Percentiles rank a stretch among this genome's conserved stretches.
phyloP scores from a whole-genome alignment of 148 eudicot genomes.

The Chenopodium suecicum region DNA sequence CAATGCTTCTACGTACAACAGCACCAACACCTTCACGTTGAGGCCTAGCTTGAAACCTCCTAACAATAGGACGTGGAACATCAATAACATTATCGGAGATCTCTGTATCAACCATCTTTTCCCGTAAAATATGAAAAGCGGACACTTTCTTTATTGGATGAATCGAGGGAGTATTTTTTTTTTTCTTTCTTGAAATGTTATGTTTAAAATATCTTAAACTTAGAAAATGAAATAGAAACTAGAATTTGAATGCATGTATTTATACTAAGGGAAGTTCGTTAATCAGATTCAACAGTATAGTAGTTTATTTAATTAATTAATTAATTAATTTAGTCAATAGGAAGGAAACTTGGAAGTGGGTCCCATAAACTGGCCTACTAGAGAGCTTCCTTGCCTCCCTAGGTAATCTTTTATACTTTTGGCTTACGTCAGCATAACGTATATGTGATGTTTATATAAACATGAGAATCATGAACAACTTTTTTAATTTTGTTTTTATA shows the following conservation, averaged over 20 bases:
- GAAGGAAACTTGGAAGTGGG: constrained; percentile 18
- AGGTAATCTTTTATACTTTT: not conserved
- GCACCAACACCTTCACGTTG: constrained; percentile 89
- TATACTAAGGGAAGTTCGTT: constrained; percentile 18
- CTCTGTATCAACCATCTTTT: constrained; percentile 19
- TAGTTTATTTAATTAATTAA: not conserved
- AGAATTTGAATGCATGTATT: not conserved
- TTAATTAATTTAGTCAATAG: constrained; percentile 18
- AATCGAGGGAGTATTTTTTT: not conserved
- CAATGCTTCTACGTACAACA: constrained; percentile 79
- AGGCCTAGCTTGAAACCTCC: constrained; percentile 70
- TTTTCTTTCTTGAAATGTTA: not conserved
- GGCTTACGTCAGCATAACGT: constrained; percentile 16
- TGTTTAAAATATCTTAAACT: not conserved
- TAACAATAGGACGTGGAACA: constrained; percentile 53
- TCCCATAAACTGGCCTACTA: not conserved
- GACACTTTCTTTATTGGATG: too few relatives aligned
- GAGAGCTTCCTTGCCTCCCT: constrained; percentile 10
- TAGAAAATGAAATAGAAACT: not conserved
- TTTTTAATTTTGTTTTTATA: too few relatives aligned
- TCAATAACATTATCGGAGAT: not conserved
- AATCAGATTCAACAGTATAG: not conserved
- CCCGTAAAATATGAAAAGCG: too few relatives aligned
- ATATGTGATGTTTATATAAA: constrained; percentile 10
- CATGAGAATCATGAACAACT: too few relatives aligned